A percentile compares a stretch with the other conserved stretches of the same genome.
These are phyloP conservation scores for Clitopilus hobsonii DNA, from an alignment of 768 basidiomycete species.

Conservation along the genomic window DNA sequence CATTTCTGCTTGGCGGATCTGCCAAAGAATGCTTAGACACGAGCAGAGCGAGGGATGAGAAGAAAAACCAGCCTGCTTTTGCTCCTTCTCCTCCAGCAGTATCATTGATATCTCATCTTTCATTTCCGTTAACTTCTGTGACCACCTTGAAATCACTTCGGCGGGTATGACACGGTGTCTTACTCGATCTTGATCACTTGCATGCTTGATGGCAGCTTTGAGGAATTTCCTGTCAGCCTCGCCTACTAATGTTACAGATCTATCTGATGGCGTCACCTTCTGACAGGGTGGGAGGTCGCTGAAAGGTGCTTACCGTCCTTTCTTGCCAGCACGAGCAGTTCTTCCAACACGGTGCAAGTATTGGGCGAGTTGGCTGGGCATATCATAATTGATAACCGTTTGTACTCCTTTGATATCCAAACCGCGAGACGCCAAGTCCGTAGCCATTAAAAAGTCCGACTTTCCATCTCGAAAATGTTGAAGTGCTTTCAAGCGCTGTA, in stretches of 20 bases:
- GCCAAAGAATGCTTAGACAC: constrained; percentile 7
- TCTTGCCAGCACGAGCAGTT: constrained; percentile 91
- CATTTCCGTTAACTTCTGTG: constrained; percentile 59
- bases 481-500: constrained; percentile 79
- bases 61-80: constrained; percentile 65
- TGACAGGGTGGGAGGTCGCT: not conserved
- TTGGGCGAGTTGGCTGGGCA: constrained; percentile 89
- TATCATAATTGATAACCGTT: constrained; percentile 98
- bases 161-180: constrained; percentile 83
- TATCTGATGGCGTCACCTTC: constrained; percentile 22
- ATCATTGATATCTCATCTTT: constrained; percentile 78
- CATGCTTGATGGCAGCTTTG: constrained; percentile 91
- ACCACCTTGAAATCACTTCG: constrained; percentile 70
- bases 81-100: constrained; percentile 89
- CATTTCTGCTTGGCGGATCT: constrained; percentile 94
- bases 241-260: constrained; percentile 92
- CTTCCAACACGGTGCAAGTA: constrained; percentile 97
- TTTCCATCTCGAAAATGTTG: constrained; percentile 82
- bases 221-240: constrained; percentile 96
- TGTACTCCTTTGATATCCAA: constrained; percentile 97
- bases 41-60: constrained; percentile 1
- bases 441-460: constrained; percentile 93
- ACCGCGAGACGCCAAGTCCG: constrained; percentile 92
- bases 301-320: constrained; percentile 66
- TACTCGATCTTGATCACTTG: constrained; percentile 71